Evolutionary conservation across 345 rosid genomes (phyloP), one percentile per base, ranked within the genome.

Genomic region (Carallia pectinifolia): DNA sequence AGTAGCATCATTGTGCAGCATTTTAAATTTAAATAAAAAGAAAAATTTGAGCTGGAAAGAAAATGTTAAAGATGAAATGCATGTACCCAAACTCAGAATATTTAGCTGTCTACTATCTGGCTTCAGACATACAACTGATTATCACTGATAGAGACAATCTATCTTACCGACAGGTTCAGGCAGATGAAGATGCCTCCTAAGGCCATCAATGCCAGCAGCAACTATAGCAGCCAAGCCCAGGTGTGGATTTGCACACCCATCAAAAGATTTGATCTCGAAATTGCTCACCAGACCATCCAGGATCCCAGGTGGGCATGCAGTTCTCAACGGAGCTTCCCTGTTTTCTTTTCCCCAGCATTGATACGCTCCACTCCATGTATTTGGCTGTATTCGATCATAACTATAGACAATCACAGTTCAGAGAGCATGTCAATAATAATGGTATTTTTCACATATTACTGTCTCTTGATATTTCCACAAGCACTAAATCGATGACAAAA

Each of bases 271-370:
- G 4, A 95, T 87, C 84, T 95, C 99, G 64, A 95, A 95, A 82
- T 95, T 95, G 85, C 97, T 95, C 55, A 90, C 92, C 15, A 86
- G 36, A 38, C 95, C 99, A 70, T 89, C 81, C 6, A 53, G 53
- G 59, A 85, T 69, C 55, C 97, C 99, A 2, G 99, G 99, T 52
- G 99, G 99, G 64, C 97, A 90, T 30, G 99, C 89, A 15, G 96
- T 85, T 74, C 97, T 80, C 80, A 92, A 23, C 1, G 99, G 89
- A 19, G 91, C 92, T 76, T 92, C 99, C 29, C 97, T 85, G 80
- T 92, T 95, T 79, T 95, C 97, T 62, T 85, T 89, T n/a, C 99
- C 99, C 99, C 99, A 95, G 79, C 99, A 90, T n/a, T 84, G 89
- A 71, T 84, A 95, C 68, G 99, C 99, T 71, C 97, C 99, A 65